These are phyloP conservation scores for Areca catechu DNA, from an alignment of 176 grass and related monocot species.

Conservation along the genomic window DNA sequence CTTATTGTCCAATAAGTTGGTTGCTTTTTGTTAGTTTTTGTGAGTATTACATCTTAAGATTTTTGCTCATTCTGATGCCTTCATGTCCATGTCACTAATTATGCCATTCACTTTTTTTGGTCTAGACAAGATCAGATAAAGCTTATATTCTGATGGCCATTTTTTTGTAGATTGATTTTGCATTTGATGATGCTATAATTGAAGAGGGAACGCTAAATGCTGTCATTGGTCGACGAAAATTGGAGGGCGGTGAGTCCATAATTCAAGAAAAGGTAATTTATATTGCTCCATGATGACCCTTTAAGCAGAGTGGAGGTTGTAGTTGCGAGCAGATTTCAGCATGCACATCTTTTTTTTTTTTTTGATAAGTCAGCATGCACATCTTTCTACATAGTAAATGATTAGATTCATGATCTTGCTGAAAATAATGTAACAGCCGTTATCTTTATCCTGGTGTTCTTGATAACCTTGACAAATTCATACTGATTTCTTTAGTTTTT, in stretches of 20 bases:
- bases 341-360: too few species aligned
- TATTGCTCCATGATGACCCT: too few species aligned
- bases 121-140: background rate
- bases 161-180: conserved; percentile 71
- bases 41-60: conserved; percentile 8
- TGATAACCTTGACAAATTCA: too few species aligned
- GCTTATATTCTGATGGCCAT: conserved; percentile 28
- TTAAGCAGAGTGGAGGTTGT: too few species aligned
- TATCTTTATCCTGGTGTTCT: too few species aligned
- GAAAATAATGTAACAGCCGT: too few species aligned
- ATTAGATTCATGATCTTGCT: too few species aligned
- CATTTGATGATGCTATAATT: conserved; percentile 71
- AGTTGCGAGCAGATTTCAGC: too few species aligned
- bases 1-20: conserved; percentile 19
- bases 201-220: conserved; percentile 59
- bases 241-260: conserved; percentile 56
- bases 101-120: too few species aligned
- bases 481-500: background rate
- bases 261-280: conserved; percentile 56
- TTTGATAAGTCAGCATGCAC: too few species aligned
- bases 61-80: background rate
- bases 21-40: conserved; percentile 20
- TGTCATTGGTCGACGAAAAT: conserved; percentile 60
- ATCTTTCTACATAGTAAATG: too few species aligned
- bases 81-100: too few species aligned